Conservation (phyloP, 1,139 yeast genomes). For the Wickerhamomyces sp. region DNA sequence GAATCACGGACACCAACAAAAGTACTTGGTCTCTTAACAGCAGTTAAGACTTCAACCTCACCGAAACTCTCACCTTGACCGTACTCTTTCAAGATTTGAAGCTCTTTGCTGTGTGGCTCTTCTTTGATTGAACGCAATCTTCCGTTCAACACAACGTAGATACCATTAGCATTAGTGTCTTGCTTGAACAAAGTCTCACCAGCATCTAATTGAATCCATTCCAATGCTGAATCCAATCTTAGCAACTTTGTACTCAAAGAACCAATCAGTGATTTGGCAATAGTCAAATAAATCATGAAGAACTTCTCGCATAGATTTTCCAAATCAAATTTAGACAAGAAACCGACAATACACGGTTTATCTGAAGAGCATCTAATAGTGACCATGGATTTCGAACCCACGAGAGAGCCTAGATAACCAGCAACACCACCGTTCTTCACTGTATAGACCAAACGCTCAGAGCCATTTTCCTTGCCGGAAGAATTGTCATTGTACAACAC, state of each 20-base stretch:
- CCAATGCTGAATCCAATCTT: slow-evolving; percentile 84
- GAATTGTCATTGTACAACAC: slow-evolving; percentile 34
- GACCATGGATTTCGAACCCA: slow-evolving; percentile 77
- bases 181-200: slow-evolving; percentile 77
- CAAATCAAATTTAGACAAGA: slow-evolving; percentile 56
- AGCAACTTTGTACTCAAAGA: slow-evolving; percentile 63
- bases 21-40: slow-evolving; percentile 65
- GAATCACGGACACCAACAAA: slow-evolving; percentile 89
- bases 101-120: slow-evolving; percentile 22
- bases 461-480: neutral
- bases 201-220: slow-evolving; percentile 89
- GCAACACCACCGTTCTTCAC: slow-evolving; percentile 79
- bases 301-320: slow-evolving; percentile 68
- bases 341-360: slow-evolving; percentile 62
- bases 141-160: slow-evolving; percentile 87
- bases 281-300: slow-evolving; percentile 68
- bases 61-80: slow-evolving; percentile 96
- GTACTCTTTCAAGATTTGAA: slow-evolving; percentile 62
- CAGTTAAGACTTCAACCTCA: slow-evolving; percentile 90
- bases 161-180: slow-evolving; percentile 87
- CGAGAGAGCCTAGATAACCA: slow-evolving; percentile 77
- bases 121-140: slow-evolving; percentile 62
- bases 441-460: slow-evolving; percentile 44
- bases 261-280: slow-evolving; percentile 67
- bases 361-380: slow-evolving; percentile 47